Evolutionary conservation across 2,329 filamentous ascomycete genomes (phyloP).

Genomic region (Neopestalotiopsis sp.): DNA sequence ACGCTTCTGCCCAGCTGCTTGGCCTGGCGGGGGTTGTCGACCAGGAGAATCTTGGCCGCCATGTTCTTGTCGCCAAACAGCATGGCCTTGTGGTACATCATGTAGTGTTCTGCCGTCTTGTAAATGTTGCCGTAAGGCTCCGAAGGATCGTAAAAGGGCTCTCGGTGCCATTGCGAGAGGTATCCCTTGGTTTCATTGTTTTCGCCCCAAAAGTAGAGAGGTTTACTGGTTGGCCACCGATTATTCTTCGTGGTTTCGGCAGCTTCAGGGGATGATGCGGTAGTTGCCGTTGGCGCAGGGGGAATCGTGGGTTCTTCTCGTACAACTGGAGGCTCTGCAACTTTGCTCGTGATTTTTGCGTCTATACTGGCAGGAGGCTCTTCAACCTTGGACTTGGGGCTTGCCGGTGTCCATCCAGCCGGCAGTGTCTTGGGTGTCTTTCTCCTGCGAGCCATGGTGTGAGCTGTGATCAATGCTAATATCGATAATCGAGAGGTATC

Average conservation of each 20-base stretch:
- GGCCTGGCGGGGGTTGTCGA: slow-evolving; percentile 45
- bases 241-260: neutral
- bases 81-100: slow-evolving; percentile 32
- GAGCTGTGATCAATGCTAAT: neutral
- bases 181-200: slow-evolving; percentile 52
- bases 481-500: neutral
- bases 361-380: neutral
- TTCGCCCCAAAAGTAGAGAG: slow-evolving; percentile 54
- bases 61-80: slow-evolving; percentile 41
- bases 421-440: neutral
- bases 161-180: slow-evolving; percentile 66
- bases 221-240: slow-evolving; percentile 7
- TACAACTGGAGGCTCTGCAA: neutral
- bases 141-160: slow-evolving; percentile 49
- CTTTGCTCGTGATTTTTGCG: neutral
- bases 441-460: neutral
- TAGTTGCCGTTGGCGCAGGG: no score
- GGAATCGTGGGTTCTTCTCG: no score
- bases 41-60: slow-evolving; percentile 54
- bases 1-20: slow-evolving; percentile 62
- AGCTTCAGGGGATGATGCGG: no score
- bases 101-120: slow-evolving; percentile 57
- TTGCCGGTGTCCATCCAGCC: no score
- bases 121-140: slow-evolving; percentile 42
- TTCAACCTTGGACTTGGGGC: neutral